Base-by-base conservation (phyloP, 768 basidiomycete genomes). In the Panaeolus papilionaceus region DNA sequence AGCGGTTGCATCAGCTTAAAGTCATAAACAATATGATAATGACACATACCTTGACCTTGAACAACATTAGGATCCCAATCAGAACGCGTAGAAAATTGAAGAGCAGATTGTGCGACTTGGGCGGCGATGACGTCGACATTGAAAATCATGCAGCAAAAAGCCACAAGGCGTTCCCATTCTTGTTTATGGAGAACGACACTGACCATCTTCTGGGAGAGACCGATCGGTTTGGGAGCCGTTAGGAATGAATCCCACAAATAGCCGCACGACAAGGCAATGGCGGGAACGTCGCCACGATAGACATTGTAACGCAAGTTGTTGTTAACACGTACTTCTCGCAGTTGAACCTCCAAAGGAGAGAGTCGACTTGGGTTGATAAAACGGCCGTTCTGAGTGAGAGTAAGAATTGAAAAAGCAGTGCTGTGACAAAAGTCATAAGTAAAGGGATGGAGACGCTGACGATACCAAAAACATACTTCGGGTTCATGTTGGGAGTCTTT, bases 71-170 rank as follows among this genome's bases (percentile, higher is more conserved):
- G n/a, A 26, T 26, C 12, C 49, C 49, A 51, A 26, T 51, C 49
- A 3, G 49, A 20, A 7, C 49, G 49, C 20, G 49, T 51, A 4
- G 49, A 51, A 26, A 51, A 51, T 26, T 51, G 49, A 4, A 51
- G 12, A 26, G 49, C 49, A 2, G 49, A 51, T 26, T 23, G n/a
- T 4, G 38, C 9, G 26, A 42, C 18, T 37, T 64, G 63, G 12
- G 63, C 63, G 6, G 7, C 6, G 10, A 64, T 23, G 7, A 26
- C 44, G 23, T 4, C 2, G 9, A 18, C 33, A 20, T 42, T n/a
- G 63, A 64, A 64, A 4, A 64, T 37, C 63, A 64, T 64, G n/a
- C 63, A 64, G 28, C 42, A 64, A 10, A 45, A 64, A 6, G 20
- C 63, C 8, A 45, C 42, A n/a, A 64, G 11, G 4, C 40, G 18